Conservation (phyloP, 2,329 filamentous ascomycete species). For the Xylaria sp. region DNA sequence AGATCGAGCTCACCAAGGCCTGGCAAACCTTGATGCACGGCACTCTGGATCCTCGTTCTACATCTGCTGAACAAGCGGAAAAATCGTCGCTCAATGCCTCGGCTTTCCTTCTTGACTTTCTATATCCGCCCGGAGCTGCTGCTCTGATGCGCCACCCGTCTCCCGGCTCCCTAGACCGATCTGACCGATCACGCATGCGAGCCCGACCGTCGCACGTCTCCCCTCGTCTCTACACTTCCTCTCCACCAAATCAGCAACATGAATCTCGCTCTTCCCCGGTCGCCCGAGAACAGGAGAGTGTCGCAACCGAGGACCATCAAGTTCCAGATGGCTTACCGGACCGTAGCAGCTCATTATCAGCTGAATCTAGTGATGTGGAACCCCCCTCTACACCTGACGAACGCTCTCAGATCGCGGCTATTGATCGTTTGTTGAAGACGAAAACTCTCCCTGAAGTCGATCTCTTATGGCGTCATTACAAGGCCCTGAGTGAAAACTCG, state of each 20-base stretch:
- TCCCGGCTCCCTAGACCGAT: constrained; percentile 32
- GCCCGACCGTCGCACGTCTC: constrained; percentile 29
- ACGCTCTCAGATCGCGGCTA: constrained; percentile 20
- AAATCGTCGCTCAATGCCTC: constrained; percentile 49
- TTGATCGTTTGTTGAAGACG: constrained; percentile 31
- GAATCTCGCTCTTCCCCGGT: not conserved
- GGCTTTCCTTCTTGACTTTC: constrained; percentile 60
- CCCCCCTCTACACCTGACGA: not conserved
- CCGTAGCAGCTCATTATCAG: not conserved
- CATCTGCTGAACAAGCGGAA: constrained; percentile 34
- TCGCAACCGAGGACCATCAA: not conserved
- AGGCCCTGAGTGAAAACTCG: constrained; percentile 41
- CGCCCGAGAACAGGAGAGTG: not conserved
- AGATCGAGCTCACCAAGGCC: constrained; percentile 53
- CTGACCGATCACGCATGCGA: constrained; percentile 37
- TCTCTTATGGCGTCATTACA: constrained; percentile 52
- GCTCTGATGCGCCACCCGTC: constrained; percentile 48
- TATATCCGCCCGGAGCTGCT: constrained; percentile 56
- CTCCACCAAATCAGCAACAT: constrained; percentile 27
- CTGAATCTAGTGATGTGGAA: not conserved
- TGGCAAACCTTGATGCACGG: constrained; percentile 48
- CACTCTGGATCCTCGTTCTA: constrained; percentile 34
- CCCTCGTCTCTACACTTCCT: constrained; percentile 37
- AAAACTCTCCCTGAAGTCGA: constrained; percentile 38
- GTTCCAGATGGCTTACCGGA: not conserved